Evolutionary conservation across 164 flowering plant species (phyloP), one percentile per base, ranked within the genome.

Genomic region (Magnolia officinalis): DNA sequence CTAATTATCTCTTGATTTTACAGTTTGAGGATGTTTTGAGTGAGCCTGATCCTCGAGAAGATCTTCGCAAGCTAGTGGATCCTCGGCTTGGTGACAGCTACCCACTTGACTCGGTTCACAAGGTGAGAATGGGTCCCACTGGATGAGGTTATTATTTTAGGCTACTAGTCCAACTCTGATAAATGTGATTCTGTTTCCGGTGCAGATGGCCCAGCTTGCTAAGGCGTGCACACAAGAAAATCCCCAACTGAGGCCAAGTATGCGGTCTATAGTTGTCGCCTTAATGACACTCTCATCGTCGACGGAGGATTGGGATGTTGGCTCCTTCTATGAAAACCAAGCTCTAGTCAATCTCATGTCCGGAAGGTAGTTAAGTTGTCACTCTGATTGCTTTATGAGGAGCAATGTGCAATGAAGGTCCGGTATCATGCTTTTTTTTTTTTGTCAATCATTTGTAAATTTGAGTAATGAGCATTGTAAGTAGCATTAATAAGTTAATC

Each of bases 241-340:
- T 76, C 92, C 94, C 50, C 92, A 89, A 74, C 82, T 89, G 64
- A 89, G 98, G 69, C 98, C 98, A 69, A 90, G 90, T 75, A 93
- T 93, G 95, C 88, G 95, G 79, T 89, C 92, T 8, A 84, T 93
- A 26, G 98, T 90, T 26, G 96, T 93, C 24, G 95, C 98, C 6
- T 76, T 92, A 13, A 91, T 89, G 92, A 89, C 96, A 10, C 86
- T 91, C 65, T 93, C 98, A 21, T 90, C 94, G 0, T 55, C 91
- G 55, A 88, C 90, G 0, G 95, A 88, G 79, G 93, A 90, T 75
- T 91, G 96, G 92, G 91, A 91, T 78, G 88, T 89, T 19, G 89
- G 90, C 8, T 80, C 92, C 55, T 91, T 89, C 82, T 94, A 90
- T 59, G 91, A 92, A 72, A 92, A 90, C 72, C 88, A 89, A 70